A percentile compares a stretch with the other conserved stretches of the same genome.
phyloP scores from a whole-genome alignment of 1,284 basidiomycete genomes.

The Tremellales sp. region DNA sequence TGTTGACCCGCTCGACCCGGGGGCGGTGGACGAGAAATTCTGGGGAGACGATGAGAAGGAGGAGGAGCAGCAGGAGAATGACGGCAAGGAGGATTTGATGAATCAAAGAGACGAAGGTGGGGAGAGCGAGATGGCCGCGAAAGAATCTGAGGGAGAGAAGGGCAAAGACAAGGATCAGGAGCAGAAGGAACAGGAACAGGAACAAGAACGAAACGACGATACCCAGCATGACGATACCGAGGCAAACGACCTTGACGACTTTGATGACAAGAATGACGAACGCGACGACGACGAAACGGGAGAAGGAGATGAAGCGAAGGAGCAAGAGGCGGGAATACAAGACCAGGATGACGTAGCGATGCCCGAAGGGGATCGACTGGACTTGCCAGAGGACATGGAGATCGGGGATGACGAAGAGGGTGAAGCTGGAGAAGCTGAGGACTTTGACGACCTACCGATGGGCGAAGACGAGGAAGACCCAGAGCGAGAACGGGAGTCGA shows the following conservation, averaged over 20 bases:
- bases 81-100: conserved; percentile 47
- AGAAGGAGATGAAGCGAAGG: conserved; percentile 12
- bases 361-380: conserved; percentile 70
- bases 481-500: conserved; percentile 24
- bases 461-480: conserved; percentile 49
- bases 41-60: conserved; percentile 77
- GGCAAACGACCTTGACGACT: conserved; percentile 46
- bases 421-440: conserved; percentile 51
- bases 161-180: conserved; percentile 44
- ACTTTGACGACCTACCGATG: conserved; percentile 33
- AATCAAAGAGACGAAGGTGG: conserved; percentile 47
- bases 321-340: conserved; percentile 40
- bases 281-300: conserved; percentile 11
- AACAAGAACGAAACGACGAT: conserved; percentile 30
- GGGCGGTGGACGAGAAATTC: conserved; percentile 90
- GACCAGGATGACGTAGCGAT: conserved; percentile 63
- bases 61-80: conserved; percentile 51
- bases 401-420: conserved; percentile 55
- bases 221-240: conserved; percentile 28
- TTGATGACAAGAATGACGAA: conserved; percentile 35
- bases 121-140: conserved; percentile 70
- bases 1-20: conserved; percentile 79
- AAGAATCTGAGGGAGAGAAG: conserved; percentile 54
- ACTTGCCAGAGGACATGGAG: conserved; percentile 78
- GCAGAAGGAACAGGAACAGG: conserved; percentile 46